phyloP scores from a whole-genome alignment of 1,284 basidiomycete species.

The Malassezia globosa region DNA sequence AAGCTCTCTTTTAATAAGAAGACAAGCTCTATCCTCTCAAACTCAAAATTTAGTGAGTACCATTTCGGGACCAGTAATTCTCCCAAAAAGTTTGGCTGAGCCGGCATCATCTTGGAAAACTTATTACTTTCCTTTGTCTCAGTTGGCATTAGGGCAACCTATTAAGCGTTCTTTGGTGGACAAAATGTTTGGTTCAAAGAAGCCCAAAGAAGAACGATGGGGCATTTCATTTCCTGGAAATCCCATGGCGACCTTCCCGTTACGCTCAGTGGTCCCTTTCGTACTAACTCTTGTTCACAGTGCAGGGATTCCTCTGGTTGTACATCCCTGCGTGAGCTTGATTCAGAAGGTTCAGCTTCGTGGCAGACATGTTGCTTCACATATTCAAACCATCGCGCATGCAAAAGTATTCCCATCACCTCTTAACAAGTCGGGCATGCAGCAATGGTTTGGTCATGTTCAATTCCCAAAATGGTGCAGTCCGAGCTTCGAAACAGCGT shows the following conservation, averaged over 20 bases:
- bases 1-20: conserved; percentile 15
- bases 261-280: conserved; percentile 27
- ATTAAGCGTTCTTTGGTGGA: conserved; percentile 11
- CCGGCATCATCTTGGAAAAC: conserved; percentile 9
- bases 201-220: conserved; percentile 19
- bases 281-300: conserved; percentile 18
- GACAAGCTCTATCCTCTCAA: conserved; percentile 20
- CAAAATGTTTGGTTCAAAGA: conserved; percentile 10
- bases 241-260: conserved; percentile 19
- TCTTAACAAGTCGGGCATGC: conserved; percentile 12
- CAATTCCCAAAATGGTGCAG: conserved; percentile 21
- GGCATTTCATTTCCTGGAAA: conserved; percentile 22
- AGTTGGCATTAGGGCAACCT: conserved; percentile 2
- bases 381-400: conserved; percentile 8
- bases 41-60: conserved; percentile 16
- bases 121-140: conserved; percentile 1
- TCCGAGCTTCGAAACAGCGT: conserved; percentile 24
- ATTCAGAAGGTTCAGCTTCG: conserved; percentile 13
- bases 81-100: conserved; percentile 12
- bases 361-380: conserved; percentile 2
- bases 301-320: conserved; percentile 9
- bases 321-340: conserved; percentile 13
- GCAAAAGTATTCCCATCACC: conserved; percentile 4
- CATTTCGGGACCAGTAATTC: neutral
- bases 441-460: conserved; percentile 16